A percentile compares a stretch with the other conserved stretches of the same genome.
phyloP scores from a whole-genome alignment of 352 stramenopile genomes.

The Phytophthora megakarya region DNA sequence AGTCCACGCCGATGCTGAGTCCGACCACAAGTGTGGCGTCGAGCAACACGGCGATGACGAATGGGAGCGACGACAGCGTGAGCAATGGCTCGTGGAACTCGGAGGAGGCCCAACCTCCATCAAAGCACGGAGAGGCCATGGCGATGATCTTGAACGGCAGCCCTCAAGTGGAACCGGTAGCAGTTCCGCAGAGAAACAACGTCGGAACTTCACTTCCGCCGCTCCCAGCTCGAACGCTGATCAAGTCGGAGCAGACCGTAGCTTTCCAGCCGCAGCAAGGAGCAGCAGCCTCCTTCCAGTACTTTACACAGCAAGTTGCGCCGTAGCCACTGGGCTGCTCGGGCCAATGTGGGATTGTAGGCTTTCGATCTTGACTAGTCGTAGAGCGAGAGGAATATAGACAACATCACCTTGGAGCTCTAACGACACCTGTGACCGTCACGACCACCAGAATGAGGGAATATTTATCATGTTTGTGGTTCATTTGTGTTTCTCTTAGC shows the following conservation, averaged over 20 bases:
- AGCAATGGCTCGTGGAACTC: slow-evolving; percentile 46
- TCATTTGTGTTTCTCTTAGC: slow-evolving; percentile 13
- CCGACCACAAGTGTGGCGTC: slow-evolving; percentile 37
- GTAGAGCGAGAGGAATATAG: slow-evolving; percentile 35
- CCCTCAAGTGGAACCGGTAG: slow-evolving; percentile 40
- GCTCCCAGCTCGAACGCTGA: slow-evolving; percentile 12
- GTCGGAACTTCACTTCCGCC: slow-evolving; percentile 15
- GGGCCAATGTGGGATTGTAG: slow-evolving; percentile 11
- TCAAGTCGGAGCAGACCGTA: slow-evolving; percentile 19
- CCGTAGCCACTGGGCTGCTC: slow-evolving; percentile 24
- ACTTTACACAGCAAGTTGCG: slow-evolving; percentile 19
- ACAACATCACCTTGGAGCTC: slow-evolving; percentile 29
- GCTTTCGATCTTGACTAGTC: slow-evolving; percentile 32
- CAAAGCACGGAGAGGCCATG: slow-evolving; percentile 59
- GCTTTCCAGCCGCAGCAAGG: slow-evolving; percentile 7
- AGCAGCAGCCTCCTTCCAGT: not conserved
- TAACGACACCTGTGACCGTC: not conserved
- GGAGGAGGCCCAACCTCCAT: slow-evolving; percentile 31
- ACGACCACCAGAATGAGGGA: slow-evolving; percentile 18
- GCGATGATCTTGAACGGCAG: slow-evolving; percentile 80
- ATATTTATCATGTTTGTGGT: slow-evolving; percentile 41
- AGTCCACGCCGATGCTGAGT: slow-evolving; percentile 29
- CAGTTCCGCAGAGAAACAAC: slow-evolving; percentile 15
- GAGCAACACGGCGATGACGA: slow-evolving; percentile 31
- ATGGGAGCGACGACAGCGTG: slow-evolving; percentile 36